A percentile compares a stretch with the other conserved stretches of the same genome.
phyloP scores from a whole-genome alignment of 306 rosid species.

The Rubus parviflorus region DNA sequence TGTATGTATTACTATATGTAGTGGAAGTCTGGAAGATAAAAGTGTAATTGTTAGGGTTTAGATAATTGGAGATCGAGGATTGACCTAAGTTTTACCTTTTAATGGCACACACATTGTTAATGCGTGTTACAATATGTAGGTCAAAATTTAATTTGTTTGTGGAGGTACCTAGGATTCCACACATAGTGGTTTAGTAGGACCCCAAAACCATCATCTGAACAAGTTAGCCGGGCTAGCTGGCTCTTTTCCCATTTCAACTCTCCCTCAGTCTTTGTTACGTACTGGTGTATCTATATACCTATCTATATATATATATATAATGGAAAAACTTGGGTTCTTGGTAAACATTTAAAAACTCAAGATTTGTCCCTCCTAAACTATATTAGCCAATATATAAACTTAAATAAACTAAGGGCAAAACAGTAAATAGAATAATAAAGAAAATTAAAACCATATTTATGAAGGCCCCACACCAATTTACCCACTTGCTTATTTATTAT shows the following conservation, averaged over 20 bases:
- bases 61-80: conserved; percentile 21
- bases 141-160: conserved; percentile 34
- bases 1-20: neutral
- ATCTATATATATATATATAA: too few species aligned
- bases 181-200: conserved; percentile 55
- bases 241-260: neutral
- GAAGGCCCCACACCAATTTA: too few species aligned
- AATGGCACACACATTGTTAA: neutral
- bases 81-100: conserved; percentile 39
- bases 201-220: conserved; percentile 27
- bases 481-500: too few species aligned
- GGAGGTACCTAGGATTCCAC: conserved; percentile 61
- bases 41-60: neutral
- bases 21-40: conserved; percentile 3
- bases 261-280: neutral
- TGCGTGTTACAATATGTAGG: conserved; percentile 11
- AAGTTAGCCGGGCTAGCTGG: conserved; percentile 17
- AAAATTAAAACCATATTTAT: too few species aligned
- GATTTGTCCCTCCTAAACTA: too few species aligned
- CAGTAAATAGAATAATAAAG: too few species aligned
- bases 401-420: too few species aligned
- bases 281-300: too few species aligned
- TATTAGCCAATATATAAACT: too few species aligned
- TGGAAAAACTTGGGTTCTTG: too few species aligned
- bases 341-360: too few species aligned